A percentile compares a stretch with the other conserved stretches of the same genome.
phyloP scores from a whole-genome alignment of 1,284 basidiomycete species.

The Apiotrichum gracile region DNA sequence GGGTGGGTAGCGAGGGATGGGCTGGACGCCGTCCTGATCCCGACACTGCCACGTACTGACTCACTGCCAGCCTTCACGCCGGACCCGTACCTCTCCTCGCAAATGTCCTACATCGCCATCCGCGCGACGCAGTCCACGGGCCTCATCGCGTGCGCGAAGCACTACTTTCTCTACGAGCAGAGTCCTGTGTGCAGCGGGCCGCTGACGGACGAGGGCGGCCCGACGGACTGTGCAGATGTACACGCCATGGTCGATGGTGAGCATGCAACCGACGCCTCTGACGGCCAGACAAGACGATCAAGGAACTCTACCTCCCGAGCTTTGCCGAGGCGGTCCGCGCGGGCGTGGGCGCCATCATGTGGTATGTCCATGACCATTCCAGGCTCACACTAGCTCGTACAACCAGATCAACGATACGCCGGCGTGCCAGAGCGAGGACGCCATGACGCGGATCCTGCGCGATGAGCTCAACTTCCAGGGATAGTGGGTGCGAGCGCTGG shows the following conservation, averaged over 20 bases:
- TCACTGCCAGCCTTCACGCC: slow-evolving; percentile 47
- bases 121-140: slow-evolving; percentile 42
- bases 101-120: slow-evolving; percentile 42
- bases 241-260: slow-evolving; percentile 37
- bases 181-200: slow-evolving; percentile 38
- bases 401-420: slow-evolving; percentile 69
- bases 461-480: slow-evolving; percentile 57
- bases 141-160: slow-evolving; percentile 47
- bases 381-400: slow-evolving; percentile 45
- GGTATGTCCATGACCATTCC: slow-evolving; percentile 17
- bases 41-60: not conserved
- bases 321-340: slow-evolving; percentile 51
- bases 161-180: slow-evolving; percentile 46
- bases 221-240: slow-evolving; percentile 27
- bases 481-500: slow-evolving; percentile 40
- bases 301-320: slow-evolving; percentile 47
- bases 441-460: slow-evolving; percentile 72
- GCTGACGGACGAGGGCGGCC: slow-evolving; percentile 23
- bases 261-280: not conserved
- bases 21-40: not conserved
- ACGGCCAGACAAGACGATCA: slow-evolving; percentile 42
- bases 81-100: slow-evolving; percentile 47
- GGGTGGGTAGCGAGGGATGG: slow-evolving; percentile 20
- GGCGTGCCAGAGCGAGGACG: slow-evolving; percentile 69
- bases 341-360: slow-evolving; percentile 49